Percentiles rank a stretch among this genome's conserved stretches.
phyloP scores from a whole-genome alignment of 2,329 filamentous ascomycete genomes.

The Macrophomina pseudophaseolina region DNA sequence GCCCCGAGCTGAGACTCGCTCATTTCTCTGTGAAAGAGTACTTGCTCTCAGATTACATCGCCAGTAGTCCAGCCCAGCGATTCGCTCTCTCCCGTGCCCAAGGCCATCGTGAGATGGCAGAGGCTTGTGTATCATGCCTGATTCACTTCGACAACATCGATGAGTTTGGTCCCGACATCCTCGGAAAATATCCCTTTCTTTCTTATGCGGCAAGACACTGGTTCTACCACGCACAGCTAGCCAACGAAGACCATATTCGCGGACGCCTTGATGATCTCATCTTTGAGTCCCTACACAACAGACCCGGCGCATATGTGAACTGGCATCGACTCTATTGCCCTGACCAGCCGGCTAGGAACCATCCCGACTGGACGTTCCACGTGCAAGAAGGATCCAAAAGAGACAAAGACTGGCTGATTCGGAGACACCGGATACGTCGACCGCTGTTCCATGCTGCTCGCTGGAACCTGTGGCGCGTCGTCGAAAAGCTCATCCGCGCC shows the following conservation, averaged over 20 bases:
- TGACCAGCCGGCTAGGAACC: neutral
- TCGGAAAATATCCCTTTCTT: neutral
- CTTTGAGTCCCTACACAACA: neutral
- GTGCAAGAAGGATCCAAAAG: neutral
- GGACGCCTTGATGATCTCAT: neutral
- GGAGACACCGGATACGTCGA: neutral
- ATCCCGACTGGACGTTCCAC: neutral
- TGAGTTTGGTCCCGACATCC: neutral
- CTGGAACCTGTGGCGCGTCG: slow-evolving; percentile 10
- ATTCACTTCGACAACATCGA: slow-evolving; percentile 3
- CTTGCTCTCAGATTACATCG: neutral
- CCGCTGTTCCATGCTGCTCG: neutral
- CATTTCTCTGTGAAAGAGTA: slow-evolving; percentile 14
- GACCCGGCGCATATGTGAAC: slow-evolving; percentile 1
- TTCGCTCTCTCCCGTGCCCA: neutral
- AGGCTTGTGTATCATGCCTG: neutral
- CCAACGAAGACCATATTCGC: neutral
- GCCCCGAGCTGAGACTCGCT: slow-evolving; percentile 2
- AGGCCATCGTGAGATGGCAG: slow-evolving; percentile 1
- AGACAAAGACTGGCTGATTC: neutral
- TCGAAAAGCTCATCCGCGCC: neutral
- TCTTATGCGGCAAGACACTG: neutral
- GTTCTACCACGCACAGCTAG: neutral
- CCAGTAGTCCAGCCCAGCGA: neutral
- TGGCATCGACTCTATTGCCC: neutral